Evolutionary conservation across 257 asterid genomes (phyloP), one percentile per base, ranked within the genome.

Genomic region (Henckelia pumila): DNA sequence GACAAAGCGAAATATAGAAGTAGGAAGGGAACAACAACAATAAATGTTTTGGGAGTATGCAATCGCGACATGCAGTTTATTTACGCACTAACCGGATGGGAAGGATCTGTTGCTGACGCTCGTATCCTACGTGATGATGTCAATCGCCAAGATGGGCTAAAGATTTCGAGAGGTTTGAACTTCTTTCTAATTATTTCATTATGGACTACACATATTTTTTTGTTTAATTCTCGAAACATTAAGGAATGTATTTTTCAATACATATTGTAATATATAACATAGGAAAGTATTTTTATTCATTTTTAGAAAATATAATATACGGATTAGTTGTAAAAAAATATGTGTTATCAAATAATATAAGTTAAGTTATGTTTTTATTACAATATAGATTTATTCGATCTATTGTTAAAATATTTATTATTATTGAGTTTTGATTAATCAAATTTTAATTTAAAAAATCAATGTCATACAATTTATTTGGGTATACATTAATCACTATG

Each of bases 31-130:
- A 59, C 40, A 33, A 47, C 47, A 10, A 21, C 35, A 10, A 47
- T 53, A 11, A 64, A 64, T 23, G 59, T 64, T 16, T 59, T 64
- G 22, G 69, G 69, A 9, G 69, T 64, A 5, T 64, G 69, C 25
- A 40, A 64, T 47, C 19, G 69, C 8, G 52, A 64, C 44, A 63
- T 63, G 68, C 37, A 63, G 13, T 63, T 63, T 14, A 50, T 63
- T 49, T 63, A 19, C 24, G 26, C 47, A 7, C 30, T 64, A 19
- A 7, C 59, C 47, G 69, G 69, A 0, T 64, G 59, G 69, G 69
- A 64, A 64, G 69, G 69, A 22, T 64, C 69, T 13, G 59, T 19
- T 21, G 50, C 40, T 4, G 44, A 64, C 44, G 14, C 8, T 47
- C 52, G 50, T 6, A 59, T 66, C 5, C 56, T 52, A 2, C 61